Percentiles rank a stretch among this genome's conserved stretches.
phyloP scores from a whole-genome alignment of 2,329 filamentous ascomycete genomes.

The Karstenula rhodostoma region DNA sequence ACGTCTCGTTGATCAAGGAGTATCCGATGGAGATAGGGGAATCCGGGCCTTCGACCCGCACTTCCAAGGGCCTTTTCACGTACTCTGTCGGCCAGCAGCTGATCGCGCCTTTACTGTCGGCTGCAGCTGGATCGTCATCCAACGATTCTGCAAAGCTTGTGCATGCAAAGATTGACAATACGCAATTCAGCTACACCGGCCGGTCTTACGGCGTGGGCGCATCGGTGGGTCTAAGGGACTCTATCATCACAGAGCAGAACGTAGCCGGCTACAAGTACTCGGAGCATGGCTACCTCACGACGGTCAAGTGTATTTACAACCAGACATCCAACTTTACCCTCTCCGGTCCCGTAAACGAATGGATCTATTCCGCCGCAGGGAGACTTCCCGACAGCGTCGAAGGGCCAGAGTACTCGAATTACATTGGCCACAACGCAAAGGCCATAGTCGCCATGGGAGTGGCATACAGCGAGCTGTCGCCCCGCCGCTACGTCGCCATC shows the following conservation, averaged over 20 bases:
- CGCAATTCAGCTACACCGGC: constrained; percentile 37
- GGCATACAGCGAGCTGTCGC: constrained; percentile 31
- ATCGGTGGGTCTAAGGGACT: constrained; percentile 42
- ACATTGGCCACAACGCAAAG: constrained; percentile 37
- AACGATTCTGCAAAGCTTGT: constrained; percentile 20
- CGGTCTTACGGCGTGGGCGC: constrained; percentile 56
- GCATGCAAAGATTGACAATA: constrained; percentile 40
- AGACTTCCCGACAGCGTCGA: constrained; percentile 35
- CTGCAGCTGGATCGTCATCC: constrained; percentile 35
- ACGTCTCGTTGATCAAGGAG: constrained; percentile 36
- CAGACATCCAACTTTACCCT: constrained; percentile 40
- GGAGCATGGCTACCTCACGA: constrained; percentile 44
- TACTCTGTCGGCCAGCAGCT: constrained; percentile 37
- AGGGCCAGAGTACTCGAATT: constrained; percentile 38
- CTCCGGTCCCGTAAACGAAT: constrained; percentile 29
- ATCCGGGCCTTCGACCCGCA: constrained; percentile 32
- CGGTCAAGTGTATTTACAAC: constrained; percentile 51
- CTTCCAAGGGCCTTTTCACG: constrained; percentile 36
- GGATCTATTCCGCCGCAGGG: constrained; percentile 35
- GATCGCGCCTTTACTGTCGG: constrained; percentile 33
- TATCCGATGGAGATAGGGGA: constrained; percentile 38
- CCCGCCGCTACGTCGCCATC: constrained; percentile 41
- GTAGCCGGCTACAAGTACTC: constrained; percentile 43
- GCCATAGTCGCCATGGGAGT: constrained; percentile 46
- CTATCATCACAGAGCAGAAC: constrained; percentile 23